Evolutionary conservation across 441 rosid genomes (phyloP), one percentile per base, ranked within the genome.

Genomic region (Brassica hybrid): DNA sequence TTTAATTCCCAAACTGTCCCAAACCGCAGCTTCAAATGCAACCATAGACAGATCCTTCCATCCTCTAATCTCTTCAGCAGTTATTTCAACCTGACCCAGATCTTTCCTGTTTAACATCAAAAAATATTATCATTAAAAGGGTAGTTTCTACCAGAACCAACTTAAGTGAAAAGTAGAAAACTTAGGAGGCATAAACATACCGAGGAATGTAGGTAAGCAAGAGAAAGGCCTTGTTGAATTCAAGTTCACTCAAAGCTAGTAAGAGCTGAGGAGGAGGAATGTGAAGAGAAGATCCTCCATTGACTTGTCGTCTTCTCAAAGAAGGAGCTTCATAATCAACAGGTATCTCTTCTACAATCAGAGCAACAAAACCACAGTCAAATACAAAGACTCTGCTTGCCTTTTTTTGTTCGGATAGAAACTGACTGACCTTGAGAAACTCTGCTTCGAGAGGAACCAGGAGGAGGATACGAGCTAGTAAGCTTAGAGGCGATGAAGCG

Each of bases 151-250:
- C 43, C 43, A 38, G 4, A 38, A 38, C 43, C 12, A 38, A 38
- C 4, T 38, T 9, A 38, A 38, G 4, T 1, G 6, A 10, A 32
- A 59, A 27, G 0, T 10, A 12, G n/a, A 59, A 41, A 58, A 59
- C 62, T 70, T 79, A 0, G 38, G 54, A 0, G 17, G 36, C 1
- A 17, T 0, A 4, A 19, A 81, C 86, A 82, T 76, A 94, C 98
- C 77, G 82, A 14, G 88, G 91, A 17, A 88, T 75, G 74, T 93
- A 94, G 82, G 75, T 90, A 38, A 91, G 71, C 6, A 94, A 77
- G 6, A 94, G 83, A 78, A 94, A 94, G 0, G 83, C 87, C 65
- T 90, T 94, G 11, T 88, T 76, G 48, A 91, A 91, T 52, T 91
- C 94, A 3, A 93, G 90, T 45, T 90, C 92, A 11, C 86, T 81